Evolutionary conservation across 257 asterid species (phyloP), one percentile per base, ranked within the genome.

Genomic region (Fraxinus quadrangulata): DNA sequence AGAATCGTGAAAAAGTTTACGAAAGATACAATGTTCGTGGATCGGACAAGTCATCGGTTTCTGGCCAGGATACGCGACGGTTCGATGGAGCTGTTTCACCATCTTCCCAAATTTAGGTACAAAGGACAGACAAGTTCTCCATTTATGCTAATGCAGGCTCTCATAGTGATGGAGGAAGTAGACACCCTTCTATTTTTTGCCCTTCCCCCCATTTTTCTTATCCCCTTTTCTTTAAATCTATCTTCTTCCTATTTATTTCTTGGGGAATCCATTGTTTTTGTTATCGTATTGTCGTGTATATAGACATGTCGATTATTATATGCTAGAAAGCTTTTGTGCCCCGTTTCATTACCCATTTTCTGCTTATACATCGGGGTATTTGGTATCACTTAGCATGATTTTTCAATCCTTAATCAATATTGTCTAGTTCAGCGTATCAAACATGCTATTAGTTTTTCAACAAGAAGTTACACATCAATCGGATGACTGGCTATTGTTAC

Each of bases 1-100:
- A 95, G 86, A 95, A 95, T 77, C 92, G 98, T n/a, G 99, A 93
- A 68, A 95, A 84, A 63, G 97, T 95, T 19, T 91, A 93, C 5
- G 94, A 93, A 87, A 90, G 85, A 73, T 95, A 93, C 78, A 95
- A 93, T 30, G 94, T 95, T 40, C 88, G 99, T 1, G 97, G 97
- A 67, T 95, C 97, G 1, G 98, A 92, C 81, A 91, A 90, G 86
- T 82, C 96, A 16, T 86, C 98, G 36, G 90, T 91, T 78, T 84
- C 89, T 0, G 92, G 94, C 72, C 97, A 86, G 85, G 85, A 88
- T 54, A 89, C 89, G n/a, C 85, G 88, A 14, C 86, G 91, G 82
- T 90, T 93, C 9, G 97, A 91, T 78, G 96, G 99, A 80, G 89
- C 85, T 9, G 75, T 85, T 67, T 92, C 94, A 2, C 97, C 94